phyloP scores from a whole-genome alignment of 148 eudicot genomes.

The Dysphania ambrosioides region DNA sequence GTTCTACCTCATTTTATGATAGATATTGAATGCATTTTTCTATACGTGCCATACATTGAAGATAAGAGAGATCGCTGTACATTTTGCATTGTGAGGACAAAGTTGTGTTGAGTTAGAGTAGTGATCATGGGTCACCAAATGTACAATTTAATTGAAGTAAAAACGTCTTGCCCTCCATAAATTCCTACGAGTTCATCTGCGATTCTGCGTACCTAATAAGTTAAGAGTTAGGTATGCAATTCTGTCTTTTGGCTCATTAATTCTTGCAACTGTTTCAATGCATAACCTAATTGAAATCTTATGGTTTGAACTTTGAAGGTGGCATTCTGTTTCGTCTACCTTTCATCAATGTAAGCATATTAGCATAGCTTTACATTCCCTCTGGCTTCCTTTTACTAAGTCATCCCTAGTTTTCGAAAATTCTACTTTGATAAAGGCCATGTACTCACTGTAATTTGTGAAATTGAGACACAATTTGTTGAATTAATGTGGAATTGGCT shows the following conservation, averaged over 20 bases:
- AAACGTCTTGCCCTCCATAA: background rate
- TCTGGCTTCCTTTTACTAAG: no score
- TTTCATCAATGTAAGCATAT: no score
- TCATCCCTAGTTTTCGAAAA: no score
- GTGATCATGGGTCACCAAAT: background rate
- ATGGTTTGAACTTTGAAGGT: background rate
- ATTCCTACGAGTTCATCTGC: background rate
- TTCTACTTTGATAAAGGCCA: no score
- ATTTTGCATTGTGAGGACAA: no score
- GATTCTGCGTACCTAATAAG: background rate
- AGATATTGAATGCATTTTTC: background rate
- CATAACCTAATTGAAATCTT: background rate
- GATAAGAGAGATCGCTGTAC: background rate
- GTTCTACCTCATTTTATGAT: no score
- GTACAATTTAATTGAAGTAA: background rate
- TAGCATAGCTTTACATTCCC: no score
- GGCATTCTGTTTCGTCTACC: background rate
- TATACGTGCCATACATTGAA: background rate
- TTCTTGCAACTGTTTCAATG: background rate
- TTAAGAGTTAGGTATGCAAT: background rate
- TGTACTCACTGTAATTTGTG: no score
- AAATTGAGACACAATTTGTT: no score
- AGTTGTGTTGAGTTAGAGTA: no score
- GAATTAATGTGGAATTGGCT: no score
- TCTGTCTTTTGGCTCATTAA: background rate